Base-by-base conservation (phyloP, 345 rosid genomes). In the Brassica juncea region DNA sequence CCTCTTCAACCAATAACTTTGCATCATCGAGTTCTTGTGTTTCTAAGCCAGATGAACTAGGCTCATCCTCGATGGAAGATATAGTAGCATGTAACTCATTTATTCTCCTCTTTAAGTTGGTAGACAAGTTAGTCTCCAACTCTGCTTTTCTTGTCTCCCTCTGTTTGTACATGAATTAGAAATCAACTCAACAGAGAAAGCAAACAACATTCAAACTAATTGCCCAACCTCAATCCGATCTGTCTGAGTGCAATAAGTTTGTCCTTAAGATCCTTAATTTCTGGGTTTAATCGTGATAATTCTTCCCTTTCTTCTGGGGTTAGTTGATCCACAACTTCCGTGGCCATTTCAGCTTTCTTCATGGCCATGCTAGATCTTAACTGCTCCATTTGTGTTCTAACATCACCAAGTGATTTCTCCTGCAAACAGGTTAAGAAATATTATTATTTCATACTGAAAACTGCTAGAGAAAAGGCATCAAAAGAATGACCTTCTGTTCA, bases 281-380 rank as follows among this genome's bases (percentile, higher is more conserved):
- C 90, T 30, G 91, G 98, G 74, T 95, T 95, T 83, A 95, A 81
- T 21, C 86, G 84, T 0, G 98, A 88, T 31, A 95, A 84, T 49
- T 80, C 89, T 62, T 85, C 82, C 76, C 90, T 93, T 75, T 95
- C 99, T 66, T 89, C 85, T 34, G 85, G 89, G 55, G 98, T 87
- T 76, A 93, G 86, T 88, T 93, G 96, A 87, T 95, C 99, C 82
- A 90, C 90, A 64, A 95, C 89, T 70, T 95, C 97, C 25, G 98
- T 95, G 69, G 90, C 91, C 97, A 95, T 93, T 85, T 91, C 97
- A 78, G 91, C 93, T 44, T 60, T 85, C 84, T 93, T 95, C 88
- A 81, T 73, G 35, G 84, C 81, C 89, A 91, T 86, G 85, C 96
- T 91, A 72, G 88, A 84, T 79, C 78, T 88, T 68, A 93, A 89